Percentiles rank a stretch among this genome's conserved stretches.
Conservation (phyloP, 805 yeast genomes). For the Kazachstania viticola region DNA sequence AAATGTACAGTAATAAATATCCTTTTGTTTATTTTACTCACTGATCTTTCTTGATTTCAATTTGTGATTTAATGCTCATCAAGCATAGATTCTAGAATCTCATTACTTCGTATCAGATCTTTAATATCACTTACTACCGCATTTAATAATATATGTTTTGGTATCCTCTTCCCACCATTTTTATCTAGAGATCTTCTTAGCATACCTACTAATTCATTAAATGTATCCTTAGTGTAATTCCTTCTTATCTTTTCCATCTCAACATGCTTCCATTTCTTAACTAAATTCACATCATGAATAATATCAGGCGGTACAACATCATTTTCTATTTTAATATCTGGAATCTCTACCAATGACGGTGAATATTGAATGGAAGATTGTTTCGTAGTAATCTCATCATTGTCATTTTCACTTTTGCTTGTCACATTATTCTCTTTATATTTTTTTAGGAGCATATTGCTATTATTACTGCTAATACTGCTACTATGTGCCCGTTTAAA, state of each 20-base stretch:
- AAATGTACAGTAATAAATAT: too few relatives aligned
- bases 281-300: constrained; percentile 7
- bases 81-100: constrained; percentile 12
- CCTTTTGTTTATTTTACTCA: too few relatives aligned
- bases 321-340: constrained; percentile 17
- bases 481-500: not conserved
- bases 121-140: constrained; percentile 24
- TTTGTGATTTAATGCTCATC: too few relatives aligned
- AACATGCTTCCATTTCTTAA: constrained; percentile 27
- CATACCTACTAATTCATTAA: constrained; percentile 17
- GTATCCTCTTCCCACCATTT: constrained; percentile 17
- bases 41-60: too few relatives aligned
- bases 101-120: constrained; percentile 18
- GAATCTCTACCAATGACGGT: constrained; percentile 13
- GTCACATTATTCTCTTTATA: not conserved
- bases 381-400: not conserved
- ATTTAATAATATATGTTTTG: constrained; percentile 23
- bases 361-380: constrained; percentile 5
- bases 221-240: constrained; percentile 19
- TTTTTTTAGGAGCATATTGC: not conserved
- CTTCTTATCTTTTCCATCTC: constrained; percentile 24
- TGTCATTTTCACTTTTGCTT: not conserved
- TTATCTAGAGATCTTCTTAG: constrained; percentile 8
- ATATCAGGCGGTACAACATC: constrained; percentile 15
- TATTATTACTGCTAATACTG: not conserved